A percentile compares a stretch with the other conserved stretches of the same genome.
Conservation (phyloP, 2,329 filamentous ascomycete species). For the Xylaria sp. region DNA sequence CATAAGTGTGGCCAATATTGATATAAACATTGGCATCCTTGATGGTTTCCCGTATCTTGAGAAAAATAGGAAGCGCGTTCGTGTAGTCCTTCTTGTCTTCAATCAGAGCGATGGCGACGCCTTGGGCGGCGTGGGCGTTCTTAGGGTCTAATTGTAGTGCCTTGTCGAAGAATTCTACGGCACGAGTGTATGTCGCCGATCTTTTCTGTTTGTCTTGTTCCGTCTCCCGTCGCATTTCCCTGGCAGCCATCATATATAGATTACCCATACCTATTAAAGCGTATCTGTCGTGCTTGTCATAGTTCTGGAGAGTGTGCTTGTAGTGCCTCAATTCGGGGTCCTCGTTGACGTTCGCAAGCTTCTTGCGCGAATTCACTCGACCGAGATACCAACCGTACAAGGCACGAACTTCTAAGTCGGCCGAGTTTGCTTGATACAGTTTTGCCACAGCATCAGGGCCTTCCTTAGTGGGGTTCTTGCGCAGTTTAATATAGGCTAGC, state of each 20-base stretch:
- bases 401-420: conserved; percentile 89
- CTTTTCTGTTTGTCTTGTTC: conserved; percentile 93
- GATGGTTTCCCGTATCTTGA: conserved; percentile 89
- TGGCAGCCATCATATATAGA: conserved; percentile 82
- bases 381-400: conserved; percentile 96
- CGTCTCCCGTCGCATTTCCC: conserved; percentile 92
- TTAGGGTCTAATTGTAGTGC: conserved; percentile 92
- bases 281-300: conserved; percentile 98
- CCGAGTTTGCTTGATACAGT: conserved; percentile 83
- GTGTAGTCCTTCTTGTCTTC: conserved; percentile 94
- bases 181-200: conserved; percentile 85
- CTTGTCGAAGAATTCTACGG: conserved; percentile 99
- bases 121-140: conserved; percentile 96
- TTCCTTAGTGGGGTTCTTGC: conserved; percentile 82
- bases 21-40: conserved; percentile 89
- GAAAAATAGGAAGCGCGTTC: conserved; percentile 84
- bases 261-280: conserved; percentile 98
- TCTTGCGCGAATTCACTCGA: conserved; percentile 81
- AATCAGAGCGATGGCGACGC: conserved; percentile 90
- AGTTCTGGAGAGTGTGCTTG: conserved; percentile 93
- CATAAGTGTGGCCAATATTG: conserved; percentile 93
- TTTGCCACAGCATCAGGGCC: conserved; percentile 87
- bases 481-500: conserved; percentile 88
- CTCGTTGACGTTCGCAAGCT: conserved; percentile 81
- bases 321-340: conserved; percentile 94